Evolutionary conservation across 768 basidiomycete species (phyloP), one percentile per base, ranked within the genome.

Genomic region (Lanmaoa rubissima): DNA sequence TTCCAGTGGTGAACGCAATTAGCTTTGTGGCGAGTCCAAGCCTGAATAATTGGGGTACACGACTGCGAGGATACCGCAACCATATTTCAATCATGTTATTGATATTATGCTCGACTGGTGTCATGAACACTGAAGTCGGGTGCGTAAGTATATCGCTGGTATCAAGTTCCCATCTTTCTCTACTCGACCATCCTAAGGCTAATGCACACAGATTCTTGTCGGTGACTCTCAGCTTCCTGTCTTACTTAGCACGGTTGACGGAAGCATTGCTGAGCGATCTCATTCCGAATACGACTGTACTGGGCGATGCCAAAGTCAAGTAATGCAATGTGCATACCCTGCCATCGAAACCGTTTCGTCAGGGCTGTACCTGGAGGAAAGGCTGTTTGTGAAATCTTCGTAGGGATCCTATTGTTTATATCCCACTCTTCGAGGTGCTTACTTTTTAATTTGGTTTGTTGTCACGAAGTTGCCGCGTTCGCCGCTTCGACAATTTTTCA

Each of bases 341-440:
- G 19, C 24, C 4, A 16, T 56, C 42, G 28, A 47, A 21, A n/a
- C 6, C 19, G 26, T 49, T 35, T 42, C 24, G 4, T 36, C 60
- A 24, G 49, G 54, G 5, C 12, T 57, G 19, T 46, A 53, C 9
- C 54, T 58, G 56, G 55, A 60, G 41, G 32, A 76, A 53, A 45
- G 51, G 34, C 62, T 51, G 2, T 47, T 62, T 26, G 13, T 50
- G 38, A 53, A 62, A 49, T 31, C 28, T 4, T 40, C 47, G 60
- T 46, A 46, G 21, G 32, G 21, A 0, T 10, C 6, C 5, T 24
- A 6, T 35, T 24, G 9, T 9, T 48, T 12, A 11, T 36, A 4
- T 48, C 14, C 46, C 19, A 2, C 10, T 26, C 17, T 16, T 26
- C 6, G n/a, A 2, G 17, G 26, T 7, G 14, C 48, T 48, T 4